Percentiles rank a stretch among this genome's conserved stretches.
phyloP scores from a whole-genome alignment of 2,329 filamentous ascomycete species.

The Arthrobotrys entomopaga region DNA sequence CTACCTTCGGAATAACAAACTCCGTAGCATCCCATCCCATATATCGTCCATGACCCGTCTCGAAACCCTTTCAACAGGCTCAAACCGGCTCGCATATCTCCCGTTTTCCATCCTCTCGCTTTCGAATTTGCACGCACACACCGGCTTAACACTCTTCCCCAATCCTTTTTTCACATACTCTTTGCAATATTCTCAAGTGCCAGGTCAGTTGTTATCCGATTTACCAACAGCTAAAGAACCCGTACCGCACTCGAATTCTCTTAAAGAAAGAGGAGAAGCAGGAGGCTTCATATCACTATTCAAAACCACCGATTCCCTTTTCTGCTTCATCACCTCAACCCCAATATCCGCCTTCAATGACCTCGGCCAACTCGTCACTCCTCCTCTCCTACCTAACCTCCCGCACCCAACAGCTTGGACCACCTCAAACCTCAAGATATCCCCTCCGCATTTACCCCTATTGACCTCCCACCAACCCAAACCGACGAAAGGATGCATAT shows the following conservation, averaged over 20 bases:
- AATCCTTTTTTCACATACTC: constrained; percentile 29
- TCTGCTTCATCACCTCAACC: constrained; percentile 31
- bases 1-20: constrained; percentile 31
- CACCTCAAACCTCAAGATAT: not conserved
- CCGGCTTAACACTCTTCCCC: constrained; percentile 7
- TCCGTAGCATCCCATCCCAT: constrained; percentile 24
- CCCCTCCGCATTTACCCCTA: constrained; percentile 1
- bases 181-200: not conserved
- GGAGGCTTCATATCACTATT: constrained; percentile 11
- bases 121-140: not conserved
- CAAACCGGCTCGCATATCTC: constrained; percentile 29
- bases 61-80: constrained; percentile 9
- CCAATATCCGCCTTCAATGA: constrained; percentile 39
- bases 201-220: not conserved
- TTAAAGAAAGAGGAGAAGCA: too few relatives aligned
- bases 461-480: constrained; percentile 3
- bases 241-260: too few relatives aligned
- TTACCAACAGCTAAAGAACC: too few relatives aligned
- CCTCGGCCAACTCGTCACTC: constrained; percentile 9
- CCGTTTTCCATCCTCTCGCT: constrained; percentile 25
- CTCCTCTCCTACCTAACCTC: constrained; percentile 7
- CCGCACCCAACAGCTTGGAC: constrained; percentile 21
- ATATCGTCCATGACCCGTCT: constrained; percentile 25
- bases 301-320: not conserved
- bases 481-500: not conserved